Percentiles rank a stretch among this genome's conserved stretches.
Evolutionary conservation across 2,329 filamentous ascomycete genomes (phyloP).

Genomic region (Aspergillus sojae): DNA sequence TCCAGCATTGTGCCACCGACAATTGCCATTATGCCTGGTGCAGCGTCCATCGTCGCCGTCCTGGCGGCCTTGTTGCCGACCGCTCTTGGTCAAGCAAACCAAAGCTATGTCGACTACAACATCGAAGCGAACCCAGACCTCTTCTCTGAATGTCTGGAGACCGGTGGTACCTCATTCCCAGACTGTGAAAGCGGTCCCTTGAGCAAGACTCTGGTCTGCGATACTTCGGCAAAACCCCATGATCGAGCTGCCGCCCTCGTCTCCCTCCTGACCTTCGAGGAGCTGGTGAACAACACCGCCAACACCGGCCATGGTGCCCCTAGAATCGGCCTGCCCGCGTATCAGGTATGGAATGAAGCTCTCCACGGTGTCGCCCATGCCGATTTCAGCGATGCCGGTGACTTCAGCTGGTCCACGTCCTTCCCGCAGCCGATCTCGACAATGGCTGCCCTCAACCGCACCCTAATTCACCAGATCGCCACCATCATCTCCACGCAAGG

Average conservation of each 20-base stretch:
- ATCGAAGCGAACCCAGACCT: constrained; percentile 29
- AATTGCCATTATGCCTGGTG: constrained; percentile 20
- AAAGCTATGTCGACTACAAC: constrained; percentile 31
- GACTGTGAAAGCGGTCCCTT: constrained; percentile 57
- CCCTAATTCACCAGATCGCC: constrained; percentile 60
- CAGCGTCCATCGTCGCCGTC: constrained; percentile 20
- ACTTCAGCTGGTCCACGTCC: constrained; percentile 64
- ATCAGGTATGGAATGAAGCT: constrained; percentile 63
- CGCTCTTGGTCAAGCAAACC: constrained; percentile 29
- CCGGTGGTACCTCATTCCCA: constrained; percentile 44
- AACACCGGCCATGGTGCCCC: constrained; percentile 54
- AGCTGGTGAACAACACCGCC: constrained; percentile 59
- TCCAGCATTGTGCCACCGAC: neutral
- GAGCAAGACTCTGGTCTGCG: constrained; percentile 54
- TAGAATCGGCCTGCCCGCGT: constrained; percentile 59
- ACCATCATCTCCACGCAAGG: constrained; percentile 60
- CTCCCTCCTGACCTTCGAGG: constrained; percentile 53
- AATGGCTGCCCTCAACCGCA: constrained; percentile 66
- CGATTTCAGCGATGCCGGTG: constrained; percentile 54
- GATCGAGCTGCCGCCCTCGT: constrained; percentile 54
- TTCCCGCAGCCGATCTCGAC: constrained; percentile 68
- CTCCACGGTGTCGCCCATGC: constrained; percentile 66
- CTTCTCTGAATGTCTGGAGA: constrained; percentile 22
- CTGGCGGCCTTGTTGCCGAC: constrained; percentile 26
- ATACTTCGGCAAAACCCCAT: constrained; percentile 44